These are phyloP conservation scores for Chaetomiaceae sp. DNA, from an alignment of 2,329 filamentous ascomycete species.

Conservation along the genomic window DNA sequence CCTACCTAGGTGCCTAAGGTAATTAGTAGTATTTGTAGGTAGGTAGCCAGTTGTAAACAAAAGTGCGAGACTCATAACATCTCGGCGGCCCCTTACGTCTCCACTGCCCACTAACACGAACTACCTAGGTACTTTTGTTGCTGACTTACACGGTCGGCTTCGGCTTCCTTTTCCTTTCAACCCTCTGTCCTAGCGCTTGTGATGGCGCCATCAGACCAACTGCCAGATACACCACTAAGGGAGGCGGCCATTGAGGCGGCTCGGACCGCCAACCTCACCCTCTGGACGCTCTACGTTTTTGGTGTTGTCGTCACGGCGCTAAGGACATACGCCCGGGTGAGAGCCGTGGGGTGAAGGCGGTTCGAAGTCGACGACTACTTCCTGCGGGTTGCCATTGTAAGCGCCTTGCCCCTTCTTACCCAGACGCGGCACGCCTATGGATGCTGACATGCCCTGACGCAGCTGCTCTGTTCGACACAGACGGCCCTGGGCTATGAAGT, in stretches of 20 bases:
- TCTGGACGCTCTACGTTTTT: conserved; percentile 32
- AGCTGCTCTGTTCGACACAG: conserved; percentile 47
- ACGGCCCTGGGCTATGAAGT: conserved; percentile 43
- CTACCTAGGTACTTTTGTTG: too few species aligned
- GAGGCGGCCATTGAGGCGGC: conserved; percentile 24
- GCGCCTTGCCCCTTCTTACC: conserved; percentile 10
- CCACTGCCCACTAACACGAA: too few species aligned
- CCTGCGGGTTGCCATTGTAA: conserved; percentile 32
- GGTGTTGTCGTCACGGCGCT: conserved; percentile 31
- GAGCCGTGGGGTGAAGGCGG: conserved; percentile 27
- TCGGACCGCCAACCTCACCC: conserved; percentile 29
- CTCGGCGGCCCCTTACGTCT: too few species aligned
- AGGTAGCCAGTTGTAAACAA: too few species aligned
- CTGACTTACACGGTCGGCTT: too few species aligned
- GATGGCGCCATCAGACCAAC: conserved; percentile 13
- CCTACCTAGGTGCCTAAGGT: too few species aligned
- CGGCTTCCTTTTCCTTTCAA: too few species aligned
- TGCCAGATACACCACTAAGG: too few species aligned
- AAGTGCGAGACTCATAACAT: too few species aligned
- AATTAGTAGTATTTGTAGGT: too few species aligned
- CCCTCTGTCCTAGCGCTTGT: too few species aligned
- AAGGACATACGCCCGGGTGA: conserved; percentile 32
- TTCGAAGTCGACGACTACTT: conserved; percentile 33
- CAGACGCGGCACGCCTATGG: too few species aligned
- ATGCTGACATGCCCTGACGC: neutral